phyloP scores from a whole-genome alignment of 2,329 filamentous ascomycete species.

The Pyrenophora teres region DNA sequence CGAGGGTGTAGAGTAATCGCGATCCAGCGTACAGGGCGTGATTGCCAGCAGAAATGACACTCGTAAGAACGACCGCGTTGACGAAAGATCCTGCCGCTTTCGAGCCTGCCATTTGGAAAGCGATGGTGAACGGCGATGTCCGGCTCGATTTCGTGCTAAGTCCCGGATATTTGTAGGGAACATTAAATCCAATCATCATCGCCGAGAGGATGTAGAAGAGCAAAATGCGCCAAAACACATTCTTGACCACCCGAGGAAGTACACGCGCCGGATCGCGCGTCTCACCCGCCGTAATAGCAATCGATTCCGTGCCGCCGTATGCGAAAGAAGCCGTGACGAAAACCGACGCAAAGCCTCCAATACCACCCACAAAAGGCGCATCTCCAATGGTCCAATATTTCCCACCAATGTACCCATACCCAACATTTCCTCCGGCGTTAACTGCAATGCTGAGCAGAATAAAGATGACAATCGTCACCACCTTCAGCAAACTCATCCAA shows the following conservation, averaged over 20 bases:
- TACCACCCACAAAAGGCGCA: constrained; percentile 47
- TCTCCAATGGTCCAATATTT: constrained; percentile 70
- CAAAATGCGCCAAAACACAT: constrained; percentile 70
- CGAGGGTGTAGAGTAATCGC: constrained; percentile 60
- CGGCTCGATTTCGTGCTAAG: constrained; percentile 42
- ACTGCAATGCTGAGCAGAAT: constrained; percentile 41
- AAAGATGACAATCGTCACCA: constrained; percentile 42
- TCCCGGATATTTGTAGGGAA: constrained; percentile 45
- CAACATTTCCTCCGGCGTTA: constrained; percentile 32
- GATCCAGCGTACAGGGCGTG: constrained; percentile 61
- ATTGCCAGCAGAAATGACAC: constrained; percentile 63
- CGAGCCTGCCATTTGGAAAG: constrained; percentile 66
- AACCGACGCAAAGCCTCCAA: constrained; percentile 66
- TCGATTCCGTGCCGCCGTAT: constrained; percentile 75
- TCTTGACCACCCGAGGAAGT: constrained; percentile 84
- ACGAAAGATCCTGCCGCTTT: constrained; percentile 65
- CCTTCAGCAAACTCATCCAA: constrained; percentile 43
- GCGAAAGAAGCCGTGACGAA: constrained; percentile 76
- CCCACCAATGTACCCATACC: constrained; percentile 56
- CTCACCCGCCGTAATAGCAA: constrained; percentile 77
- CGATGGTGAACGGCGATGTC: constrained; percentile 69
- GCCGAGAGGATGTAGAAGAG: constrained; percentile 51
- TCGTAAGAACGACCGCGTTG: constrained; percentile 68
- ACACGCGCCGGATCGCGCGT: constrained; percentile 80
- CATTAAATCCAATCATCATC: constrained; percentile 50